phyloP scores from a whole-genome alignment of 371 early-diverging fungal genomes.

The Choanephora cucurbitarum region DNA sequence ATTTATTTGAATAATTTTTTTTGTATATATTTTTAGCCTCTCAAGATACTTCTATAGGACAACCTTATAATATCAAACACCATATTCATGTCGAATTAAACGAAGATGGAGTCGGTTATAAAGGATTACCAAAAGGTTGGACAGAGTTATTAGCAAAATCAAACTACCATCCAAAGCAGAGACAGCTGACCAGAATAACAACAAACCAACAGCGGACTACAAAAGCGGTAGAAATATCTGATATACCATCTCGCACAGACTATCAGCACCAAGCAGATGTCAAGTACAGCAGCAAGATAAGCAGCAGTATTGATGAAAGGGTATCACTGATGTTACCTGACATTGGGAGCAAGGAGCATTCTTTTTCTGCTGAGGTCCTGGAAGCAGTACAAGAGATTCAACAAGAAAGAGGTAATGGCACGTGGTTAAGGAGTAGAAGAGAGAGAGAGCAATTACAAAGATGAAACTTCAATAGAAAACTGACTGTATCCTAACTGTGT shows the following conservation, averaged over 20 bases:
- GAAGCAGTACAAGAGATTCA: constrained; percentile 11
- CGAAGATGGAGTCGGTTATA: constrained; percentile 34
- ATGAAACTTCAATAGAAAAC: too few relatives aligned
- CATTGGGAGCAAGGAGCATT: neutral
- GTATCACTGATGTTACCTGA: neutral
- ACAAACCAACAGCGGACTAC: constrained; percentile 7
- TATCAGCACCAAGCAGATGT: neutral
- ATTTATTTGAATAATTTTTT: too few relatives aligned
- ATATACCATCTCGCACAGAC: constrained; percentile 3
- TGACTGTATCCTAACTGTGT: too few relatives aligned
- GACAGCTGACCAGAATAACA: neutral
- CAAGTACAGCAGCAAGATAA: constrained; percentile 2
- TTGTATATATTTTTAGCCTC: neutral
- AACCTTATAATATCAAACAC: constrained; percentile 57
- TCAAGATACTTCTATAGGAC: constrained; percentile 34
- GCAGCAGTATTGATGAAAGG: neutral
- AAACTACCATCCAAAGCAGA: neutral
- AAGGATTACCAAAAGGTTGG: constrained; percentile 53
- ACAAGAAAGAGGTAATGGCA: constrained; percentile 2
- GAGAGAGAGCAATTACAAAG: neutral
- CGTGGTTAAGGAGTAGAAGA: neutral
- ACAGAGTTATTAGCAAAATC: constrained; percentile 10
- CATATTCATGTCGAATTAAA: constrained; percentile 52
- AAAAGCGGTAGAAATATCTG: constrained; percentile 13
- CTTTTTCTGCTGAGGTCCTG: neutral